Conservation (phyloP, 176 grass and related monocot genomes). For the Zea luxurians region DNA sequence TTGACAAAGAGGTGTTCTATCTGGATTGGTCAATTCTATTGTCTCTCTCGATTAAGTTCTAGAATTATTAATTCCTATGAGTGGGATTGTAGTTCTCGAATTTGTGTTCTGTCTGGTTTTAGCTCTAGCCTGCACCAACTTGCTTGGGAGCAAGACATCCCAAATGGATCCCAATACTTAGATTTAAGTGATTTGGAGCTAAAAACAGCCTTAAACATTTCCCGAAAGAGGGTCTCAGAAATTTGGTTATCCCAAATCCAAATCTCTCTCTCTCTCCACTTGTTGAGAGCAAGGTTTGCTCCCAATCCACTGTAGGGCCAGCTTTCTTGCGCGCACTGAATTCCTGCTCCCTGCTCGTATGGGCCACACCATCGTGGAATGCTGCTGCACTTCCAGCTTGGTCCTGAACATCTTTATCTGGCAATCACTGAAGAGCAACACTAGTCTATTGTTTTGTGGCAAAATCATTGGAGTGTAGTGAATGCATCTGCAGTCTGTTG, state of each 20-base stretch:
- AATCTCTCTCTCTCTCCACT: neutral
- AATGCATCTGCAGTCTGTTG: neutral
- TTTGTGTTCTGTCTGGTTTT: constrained; percentile 2
- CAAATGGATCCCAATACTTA: neutral
- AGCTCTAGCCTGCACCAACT: neutral
- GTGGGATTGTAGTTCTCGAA: constrained; percentile 26
- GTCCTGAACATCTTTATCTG: neutral
- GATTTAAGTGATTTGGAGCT: neutral
- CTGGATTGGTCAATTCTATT: constrained; percentile 8
- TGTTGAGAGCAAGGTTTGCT: neutral
- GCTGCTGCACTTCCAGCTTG: neutral
- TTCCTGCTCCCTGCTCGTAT: neutral
- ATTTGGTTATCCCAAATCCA: neutral
- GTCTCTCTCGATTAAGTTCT: neutral
- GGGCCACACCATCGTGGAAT: neutral
- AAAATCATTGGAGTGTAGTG: neutral
- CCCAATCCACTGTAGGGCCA: neutral
- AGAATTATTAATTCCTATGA: neutral
- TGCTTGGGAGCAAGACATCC: neutral
- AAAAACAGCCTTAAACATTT: neutral
- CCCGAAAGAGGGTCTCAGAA: neutral
- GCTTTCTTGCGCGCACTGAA: neutral
- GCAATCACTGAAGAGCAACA: neutral
- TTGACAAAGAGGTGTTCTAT: neutral
- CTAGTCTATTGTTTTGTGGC: neutral